phyloP scores from a whole-genome alignment of 805 yeast genomes.

The Nakazawaea ambrosiae region DNA sequence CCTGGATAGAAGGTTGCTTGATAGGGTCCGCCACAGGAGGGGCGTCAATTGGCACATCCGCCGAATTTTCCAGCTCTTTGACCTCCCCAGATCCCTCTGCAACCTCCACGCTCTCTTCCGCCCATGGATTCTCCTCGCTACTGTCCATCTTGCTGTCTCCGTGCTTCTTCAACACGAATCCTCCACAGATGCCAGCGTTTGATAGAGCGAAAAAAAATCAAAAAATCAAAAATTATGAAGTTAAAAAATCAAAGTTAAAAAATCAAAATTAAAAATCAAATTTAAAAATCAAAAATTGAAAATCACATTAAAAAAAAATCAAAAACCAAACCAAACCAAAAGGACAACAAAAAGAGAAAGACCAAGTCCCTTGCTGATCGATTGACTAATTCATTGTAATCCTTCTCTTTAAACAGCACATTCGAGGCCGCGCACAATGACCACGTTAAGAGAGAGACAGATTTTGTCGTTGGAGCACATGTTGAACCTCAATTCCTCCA shows the following conservation, averaged over 20 bases:
- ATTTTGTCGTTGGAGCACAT: constrained; percentile 61
- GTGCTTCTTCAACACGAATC: neutral
- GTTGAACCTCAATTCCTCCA: constrained; percentile 73
- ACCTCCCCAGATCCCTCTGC: neutral
- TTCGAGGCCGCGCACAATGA: too few species aligned
- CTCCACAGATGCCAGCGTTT: neutral
- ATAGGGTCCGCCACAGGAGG: too few species aligned
- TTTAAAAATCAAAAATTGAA: too few species aligned
- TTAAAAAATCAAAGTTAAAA: neutral
- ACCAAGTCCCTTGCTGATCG: neutral
- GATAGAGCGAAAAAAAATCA: neutral
- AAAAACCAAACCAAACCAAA: neutral
- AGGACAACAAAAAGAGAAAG: neutral
- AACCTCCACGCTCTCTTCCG: neutral
- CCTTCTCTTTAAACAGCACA: neutral
- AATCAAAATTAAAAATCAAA: neutral
- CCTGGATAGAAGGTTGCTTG: constrained; percentile 1
- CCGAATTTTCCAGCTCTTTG: too few species aligned
- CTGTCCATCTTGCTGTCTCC: neutral
- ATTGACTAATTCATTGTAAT: neutral
- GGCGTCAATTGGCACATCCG: too few species aligned
- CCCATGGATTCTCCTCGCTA: constrained; percentile 2
- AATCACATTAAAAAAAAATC: neutral
- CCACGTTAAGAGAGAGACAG: constrained; percentile 33
- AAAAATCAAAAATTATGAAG: neutral